Base-by-base conservation (phyloP, 768 basidiomycete species). In the Boletus sp. region DNA sequence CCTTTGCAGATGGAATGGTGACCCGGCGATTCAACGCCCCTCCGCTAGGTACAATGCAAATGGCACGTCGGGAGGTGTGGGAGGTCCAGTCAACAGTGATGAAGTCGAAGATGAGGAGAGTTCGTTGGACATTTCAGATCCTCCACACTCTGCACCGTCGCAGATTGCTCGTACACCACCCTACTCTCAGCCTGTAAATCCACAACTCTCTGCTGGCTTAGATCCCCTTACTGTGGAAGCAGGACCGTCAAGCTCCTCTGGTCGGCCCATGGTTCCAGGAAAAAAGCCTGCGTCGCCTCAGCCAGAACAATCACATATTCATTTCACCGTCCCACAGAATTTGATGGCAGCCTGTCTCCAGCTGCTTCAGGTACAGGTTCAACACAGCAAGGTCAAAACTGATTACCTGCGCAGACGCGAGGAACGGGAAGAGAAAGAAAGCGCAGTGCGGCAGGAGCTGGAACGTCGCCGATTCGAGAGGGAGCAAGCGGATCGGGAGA, bases 391-490 rank as follows among this genome's bases (percentile, higher is more conserved):
- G 69, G 77, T 82, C 72, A 86, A 86, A 64, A 75, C 88, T 40
- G 88, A 89, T 53, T 84, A 84, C 59, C 61, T 88, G 64, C 79
- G 81, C 51, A 72, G 84, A 56, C 75, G 83, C 19, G 87, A 89
- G 56, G 86, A 87, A 58, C 74, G 87, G n/a, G 85, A 87, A 61
- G 82, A 83, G 58, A 78, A 76, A 60, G 84, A 85, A 56, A 79
- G 79, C 47, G 55, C 59, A 0, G 65, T 75, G 57, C 75, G 83
- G 35, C 74, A 75, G 53, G 83, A 85, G 55, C 54, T 78, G 38
- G 83, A 85, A 61, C 76, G 79, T 27, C 53, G 78, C 50, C 77
- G 79, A 54, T 61, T 79, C 51, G 84, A 84, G 62, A 75, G 80
- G 41, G 85, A 86, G 63, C 71, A 77, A 45, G 77, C 75, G 23